A percentile compares a stretch with the other conserved stretches of the same genome.
Conservation (phyloP, 106 monocot genomes). For the Platanthera guangdongensis region DNA sequence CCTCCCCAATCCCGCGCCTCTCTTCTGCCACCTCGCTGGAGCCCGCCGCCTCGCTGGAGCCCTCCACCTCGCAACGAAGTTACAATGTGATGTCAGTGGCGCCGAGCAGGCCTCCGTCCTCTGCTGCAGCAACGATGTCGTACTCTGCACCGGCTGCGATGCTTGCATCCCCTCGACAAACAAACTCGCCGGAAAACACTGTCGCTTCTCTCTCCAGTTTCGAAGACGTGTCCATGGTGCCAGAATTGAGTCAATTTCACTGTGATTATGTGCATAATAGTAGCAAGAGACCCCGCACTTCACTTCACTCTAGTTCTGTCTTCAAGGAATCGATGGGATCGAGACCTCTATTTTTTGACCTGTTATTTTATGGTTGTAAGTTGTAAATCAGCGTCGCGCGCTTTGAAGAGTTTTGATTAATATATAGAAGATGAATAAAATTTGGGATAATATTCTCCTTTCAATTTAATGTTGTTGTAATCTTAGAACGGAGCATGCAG, state of each 20-base stretch:
- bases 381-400: not conserved
- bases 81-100: constrained; percentile 67
- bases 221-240: constrained; percentile 29
- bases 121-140: constrained; percentile 92
- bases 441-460: no score
- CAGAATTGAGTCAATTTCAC: constrained; percentile 20
- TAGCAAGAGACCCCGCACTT: no score
- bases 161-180: constrained; percentile 57
- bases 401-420: not conserved
- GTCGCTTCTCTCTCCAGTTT: constrained; percentile 46
- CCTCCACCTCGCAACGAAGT: no score
- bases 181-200: constrained; percentile 65
- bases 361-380: not conserved
- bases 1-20: no score
- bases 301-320: not conserved
- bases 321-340: not conserved
- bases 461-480: no score
- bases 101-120: constrained; percentile 49
- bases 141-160: constrained; percentile 64
- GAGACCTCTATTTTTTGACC: not conserved
- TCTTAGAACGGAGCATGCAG: no score
- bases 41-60: no score
- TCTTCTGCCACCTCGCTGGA: no score
- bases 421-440: not conserved
- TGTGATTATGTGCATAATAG: not conserved